Base-by-base conservation (phyloP, 345 rosid genomes). In the Stellera chamaejasme region DNA sequence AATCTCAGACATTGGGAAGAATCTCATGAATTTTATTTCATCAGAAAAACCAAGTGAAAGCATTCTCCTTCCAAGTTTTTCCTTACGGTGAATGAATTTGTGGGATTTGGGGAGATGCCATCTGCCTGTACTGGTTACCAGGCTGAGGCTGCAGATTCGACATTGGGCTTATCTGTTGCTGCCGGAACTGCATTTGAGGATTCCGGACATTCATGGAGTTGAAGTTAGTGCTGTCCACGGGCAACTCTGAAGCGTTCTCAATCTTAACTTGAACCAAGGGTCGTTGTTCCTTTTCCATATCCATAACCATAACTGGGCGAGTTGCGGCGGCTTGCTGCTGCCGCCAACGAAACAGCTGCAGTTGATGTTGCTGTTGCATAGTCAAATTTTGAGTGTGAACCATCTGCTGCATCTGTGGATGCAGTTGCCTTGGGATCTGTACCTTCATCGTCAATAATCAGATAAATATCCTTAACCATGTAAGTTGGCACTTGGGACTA, bases 331-430 rank as follows among this genome's bases (percentile, higher is more conserved):
- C 65, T 69, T 80, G 89, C 16, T 82, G 85, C 67, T 85, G 77
- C 19, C 84, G 87, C 50, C 77, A 49, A 66, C 79, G 71, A 59
- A 86, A 95, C 42, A 83, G 61, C 47, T 82, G 81, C 61, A 58
- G 77, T 62, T 71, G 85, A 62, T 75, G 82, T 42, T 79, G 78
- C 60, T 81, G 96, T 66, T 81, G 91, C 27, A 77, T 50, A 36
- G 75, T 44, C 60, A 80, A 64, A 59, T 54, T 63, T 51, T 69
- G 95, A 25, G 91, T 58, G 69, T 61, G 73, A 52, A 74, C 58
- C 87, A 90, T 75, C 64, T 80, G 96, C 68, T 82, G 91, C 85
- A 88, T 75, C 69, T 85, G 98, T 28, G 82, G 80, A 72, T 68
- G 81, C 81, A 77, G 68, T 71, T 82, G 95, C 56, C 95, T 74